Conservation (phyloP, 2,329 filamentous ascomycete genomes). For the Cadophora sp. region DNA sequence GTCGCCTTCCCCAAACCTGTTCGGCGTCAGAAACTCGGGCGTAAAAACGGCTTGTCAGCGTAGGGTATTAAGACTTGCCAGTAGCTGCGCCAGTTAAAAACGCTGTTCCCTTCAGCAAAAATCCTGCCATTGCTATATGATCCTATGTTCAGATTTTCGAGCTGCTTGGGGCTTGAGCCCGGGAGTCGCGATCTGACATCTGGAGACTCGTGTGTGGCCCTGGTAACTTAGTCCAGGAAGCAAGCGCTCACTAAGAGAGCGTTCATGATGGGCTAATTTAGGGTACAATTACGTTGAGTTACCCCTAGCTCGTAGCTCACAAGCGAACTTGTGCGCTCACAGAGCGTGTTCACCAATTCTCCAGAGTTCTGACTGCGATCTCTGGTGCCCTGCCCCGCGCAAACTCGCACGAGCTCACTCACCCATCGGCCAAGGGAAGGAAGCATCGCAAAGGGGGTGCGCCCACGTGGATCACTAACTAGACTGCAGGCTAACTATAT, state of each 20-base stretch:
- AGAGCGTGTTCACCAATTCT: too few relatives aligned
- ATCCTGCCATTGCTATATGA: neutral
- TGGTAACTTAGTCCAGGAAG: too few relatives aligned
- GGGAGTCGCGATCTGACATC: neutral
- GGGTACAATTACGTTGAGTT: too few relatives aligned
- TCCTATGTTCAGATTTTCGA: neutral
- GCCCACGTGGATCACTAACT: neutral
- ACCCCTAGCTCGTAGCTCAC: too few relatives aligned
- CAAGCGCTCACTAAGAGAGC: too few relatives aligned
- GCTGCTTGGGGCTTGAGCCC: neutral
- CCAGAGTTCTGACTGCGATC: neutral
- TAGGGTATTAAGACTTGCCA: neutral
- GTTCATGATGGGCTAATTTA: too few relatives aligned
- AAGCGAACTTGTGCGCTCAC: too few relatives aligned
- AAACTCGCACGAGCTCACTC: neutral
- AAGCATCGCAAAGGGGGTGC: neutral
- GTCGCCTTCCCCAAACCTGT: neutral
- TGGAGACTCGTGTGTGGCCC: too few relatives aligned
- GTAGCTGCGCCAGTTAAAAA: neutral
- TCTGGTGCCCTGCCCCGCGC: neutral
- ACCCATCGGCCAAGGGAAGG: neutral
- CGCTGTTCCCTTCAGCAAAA: neutral
- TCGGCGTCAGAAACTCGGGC: neutral
- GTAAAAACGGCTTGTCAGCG: neutral
- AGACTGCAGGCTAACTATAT: neutral